These are phyloP conservation scores for Bipolaris gigantea DNA, from an alignment of 2,329 filamentous ascomycete genomes.

Conservation along the genomic window DNA sequence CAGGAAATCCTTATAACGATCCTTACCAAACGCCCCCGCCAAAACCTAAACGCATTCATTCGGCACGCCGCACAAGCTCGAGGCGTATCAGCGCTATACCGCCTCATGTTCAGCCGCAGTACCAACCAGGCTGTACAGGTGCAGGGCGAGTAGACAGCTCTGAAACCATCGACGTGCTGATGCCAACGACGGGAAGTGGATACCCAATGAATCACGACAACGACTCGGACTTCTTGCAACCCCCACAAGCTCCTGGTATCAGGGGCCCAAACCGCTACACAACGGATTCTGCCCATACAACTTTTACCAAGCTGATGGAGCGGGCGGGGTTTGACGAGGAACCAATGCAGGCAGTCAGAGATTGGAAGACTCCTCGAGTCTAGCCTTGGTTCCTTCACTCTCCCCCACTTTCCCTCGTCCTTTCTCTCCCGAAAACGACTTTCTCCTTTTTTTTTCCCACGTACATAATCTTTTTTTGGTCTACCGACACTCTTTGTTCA, in stretches of 20 bases:
- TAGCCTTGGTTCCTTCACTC: neutral
- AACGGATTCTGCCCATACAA: constrained; percentile 38
- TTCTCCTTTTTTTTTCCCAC: neutral
- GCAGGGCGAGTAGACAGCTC: constrained; percentile 37
- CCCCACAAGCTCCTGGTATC: constrained; percentile 37
- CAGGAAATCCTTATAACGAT: constrained; percentile 31
- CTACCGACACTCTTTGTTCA: neutral
- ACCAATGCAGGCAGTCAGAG: constrained; percentile 31
- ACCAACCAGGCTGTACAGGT: constrained; percentile 2
- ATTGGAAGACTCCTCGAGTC: constrained; percentile 22
- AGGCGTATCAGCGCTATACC: constrained; percentile 13
- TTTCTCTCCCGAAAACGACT: neutral
- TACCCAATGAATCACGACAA: constrained; percentile 20
- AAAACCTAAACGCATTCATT: constrained; percentile 29
- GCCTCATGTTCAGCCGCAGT: constrained; percentile 7
- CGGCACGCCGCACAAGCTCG: constrained; percentile 20
- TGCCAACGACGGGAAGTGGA: constrained; percentile 21
- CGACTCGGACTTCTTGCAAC: constrained; percentile 33
- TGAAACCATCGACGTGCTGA: constrained; percentile 51
- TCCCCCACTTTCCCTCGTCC: neutral
- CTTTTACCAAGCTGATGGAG: constrained; percentile 49
- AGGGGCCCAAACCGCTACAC: constrained; percentile 36
- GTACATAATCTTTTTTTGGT: neutral
- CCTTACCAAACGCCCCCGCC: constrained; percentile 39
- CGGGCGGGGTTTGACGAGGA: constrained; percentile 46